phyloP scores from a whole-genome alignment of 2,329 filamentous ascomycete genomes.

The Whalleya microplaca region DNA sequence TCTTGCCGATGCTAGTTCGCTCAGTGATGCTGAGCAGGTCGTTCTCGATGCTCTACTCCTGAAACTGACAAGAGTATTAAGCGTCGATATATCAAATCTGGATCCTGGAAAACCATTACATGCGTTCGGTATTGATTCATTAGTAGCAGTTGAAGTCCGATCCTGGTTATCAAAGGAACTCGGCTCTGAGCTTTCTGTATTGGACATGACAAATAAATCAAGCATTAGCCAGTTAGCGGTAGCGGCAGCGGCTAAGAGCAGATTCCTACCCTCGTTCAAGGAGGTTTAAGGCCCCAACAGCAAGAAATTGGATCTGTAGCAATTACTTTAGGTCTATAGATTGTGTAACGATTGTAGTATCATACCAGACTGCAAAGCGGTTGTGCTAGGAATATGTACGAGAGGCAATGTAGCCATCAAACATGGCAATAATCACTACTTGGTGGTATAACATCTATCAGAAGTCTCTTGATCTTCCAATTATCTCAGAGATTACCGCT shows the following conservation, averaged over 20 bases:
- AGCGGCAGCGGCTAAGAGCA: constrained; percentile 30
- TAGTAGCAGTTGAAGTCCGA: constrained; percentile 32
- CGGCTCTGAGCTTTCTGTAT: constrained; percentile 31
- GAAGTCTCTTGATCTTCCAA: no score
- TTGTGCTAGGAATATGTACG: no score
- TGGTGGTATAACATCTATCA: no score
- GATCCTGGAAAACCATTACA: constrained; percentile 27
- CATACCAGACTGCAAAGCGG: no score
- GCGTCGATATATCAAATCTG: constrained; percentile 27
- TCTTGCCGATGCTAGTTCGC: constrained; percentile 26
- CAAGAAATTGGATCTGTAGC: no score
- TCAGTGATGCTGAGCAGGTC: constrained; percentile 26
- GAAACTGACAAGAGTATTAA: constrained; percentile 30
- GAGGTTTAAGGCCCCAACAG: no score
- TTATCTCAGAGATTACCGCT: no score
- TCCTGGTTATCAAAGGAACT: constrained; percentile 32
- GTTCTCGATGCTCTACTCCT: constrained; percentile 31
- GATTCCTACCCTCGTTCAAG: constrained; percentile 16
- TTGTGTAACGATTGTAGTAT: no score
- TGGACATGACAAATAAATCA: constrained; percentile 31
- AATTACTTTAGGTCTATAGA: no score
- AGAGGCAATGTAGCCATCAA: no score
- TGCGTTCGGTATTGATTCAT: constrained; percentile 32
- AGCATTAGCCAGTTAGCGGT: constrained; percentile 31
- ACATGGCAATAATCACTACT: no score